Conservation (phyloP, 2,329 filamentous ascomycete species). For the Cladosporium oxysporum region DNA sequence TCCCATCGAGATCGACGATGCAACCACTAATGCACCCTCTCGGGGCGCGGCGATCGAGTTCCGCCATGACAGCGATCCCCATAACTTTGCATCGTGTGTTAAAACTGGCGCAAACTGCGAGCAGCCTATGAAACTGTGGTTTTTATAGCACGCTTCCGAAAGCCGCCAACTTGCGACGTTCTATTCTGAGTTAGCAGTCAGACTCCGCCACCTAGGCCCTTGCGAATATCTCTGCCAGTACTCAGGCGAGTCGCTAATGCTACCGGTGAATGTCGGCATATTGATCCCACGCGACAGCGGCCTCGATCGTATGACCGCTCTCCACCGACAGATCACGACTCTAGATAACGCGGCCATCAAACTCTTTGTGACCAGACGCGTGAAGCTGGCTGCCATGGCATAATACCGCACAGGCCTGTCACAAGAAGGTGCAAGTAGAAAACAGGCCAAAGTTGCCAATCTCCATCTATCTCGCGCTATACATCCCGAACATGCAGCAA, state of each 20-base stretch:
- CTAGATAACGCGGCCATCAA: background rate
- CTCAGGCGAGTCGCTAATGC: slow-evolving; percentile 6
- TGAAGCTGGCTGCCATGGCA: background rate
- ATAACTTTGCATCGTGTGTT: background rate
- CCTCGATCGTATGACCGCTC: background rate
- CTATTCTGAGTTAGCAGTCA: background rate
- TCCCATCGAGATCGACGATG: background rate
- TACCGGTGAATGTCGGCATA: background rate
- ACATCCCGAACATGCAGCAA: background rate
- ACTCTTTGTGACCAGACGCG: background rate
- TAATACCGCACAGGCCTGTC: background rate
- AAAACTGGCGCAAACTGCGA: background rate
- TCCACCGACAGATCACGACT: background rate
- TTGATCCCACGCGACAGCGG: background rate
- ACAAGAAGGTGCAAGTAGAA: background rate
- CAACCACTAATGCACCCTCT: background rate
- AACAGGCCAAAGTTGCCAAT: background rate
- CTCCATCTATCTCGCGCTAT: background rate
- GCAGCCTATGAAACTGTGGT: slow-evolving; percentile 5
- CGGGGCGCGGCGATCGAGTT: background rate
- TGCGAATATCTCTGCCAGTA: background rate
- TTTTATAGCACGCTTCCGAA: background rate
- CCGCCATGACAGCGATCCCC: background rate
- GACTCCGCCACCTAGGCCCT: background rate
- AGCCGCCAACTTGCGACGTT: background rate